These are phyloP conservation scores for Alectoria sarmentosa DNA, from an alignment of 495 filamentous ascomycete species.

Conservation along the genomic window DNA sequence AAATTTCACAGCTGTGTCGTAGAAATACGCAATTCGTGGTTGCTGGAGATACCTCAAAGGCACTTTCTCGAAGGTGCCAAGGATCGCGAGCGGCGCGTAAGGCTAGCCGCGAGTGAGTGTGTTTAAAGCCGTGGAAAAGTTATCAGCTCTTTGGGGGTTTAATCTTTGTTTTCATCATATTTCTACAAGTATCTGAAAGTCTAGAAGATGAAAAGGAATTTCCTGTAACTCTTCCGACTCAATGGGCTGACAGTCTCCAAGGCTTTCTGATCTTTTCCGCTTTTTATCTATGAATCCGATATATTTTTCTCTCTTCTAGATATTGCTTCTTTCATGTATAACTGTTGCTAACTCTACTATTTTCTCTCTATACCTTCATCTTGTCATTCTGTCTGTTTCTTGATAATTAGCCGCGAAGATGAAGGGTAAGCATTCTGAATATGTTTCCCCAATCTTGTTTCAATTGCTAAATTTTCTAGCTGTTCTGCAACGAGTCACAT, in stretches of 20 bases:
- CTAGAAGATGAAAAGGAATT: not conserved
- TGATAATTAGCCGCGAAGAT: slow-evolving; percentile 24
- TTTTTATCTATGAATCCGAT: not conserved
- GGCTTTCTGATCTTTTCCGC: not conserved
- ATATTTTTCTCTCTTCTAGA: not conserved
- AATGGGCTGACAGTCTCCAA: not conserved
- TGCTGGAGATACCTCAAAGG: slow-evolving; percentile 3
- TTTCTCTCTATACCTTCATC: not conserved
- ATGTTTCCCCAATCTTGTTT: slow-evolving; percentile 1
- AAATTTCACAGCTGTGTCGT: not conserved
- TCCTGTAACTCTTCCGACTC: not conserved
- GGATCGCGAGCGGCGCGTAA: slow-evolving; percentile 12
- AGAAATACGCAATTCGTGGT: not conserved
- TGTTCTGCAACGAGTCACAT: slow-evolving; percentile 90
- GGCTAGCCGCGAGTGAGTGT: not conserved
- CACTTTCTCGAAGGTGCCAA: slow-evolving; percentile 11
- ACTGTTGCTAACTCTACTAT: not conserved
- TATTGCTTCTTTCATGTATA: not conserved
- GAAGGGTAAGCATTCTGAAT: slow-evolving; percentile 40
- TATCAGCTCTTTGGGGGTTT: too few species aligned
- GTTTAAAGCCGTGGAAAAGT: not conserved
- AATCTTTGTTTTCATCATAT: too few species aligned
- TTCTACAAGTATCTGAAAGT: not conserved
- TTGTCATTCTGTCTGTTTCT: not conserved
- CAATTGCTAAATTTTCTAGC: slow-evolving; percentile 44